Conservation (phyloP, 2,329 filamentous ascomycete genomes). For the Ascochyta koolunga region DNA sequence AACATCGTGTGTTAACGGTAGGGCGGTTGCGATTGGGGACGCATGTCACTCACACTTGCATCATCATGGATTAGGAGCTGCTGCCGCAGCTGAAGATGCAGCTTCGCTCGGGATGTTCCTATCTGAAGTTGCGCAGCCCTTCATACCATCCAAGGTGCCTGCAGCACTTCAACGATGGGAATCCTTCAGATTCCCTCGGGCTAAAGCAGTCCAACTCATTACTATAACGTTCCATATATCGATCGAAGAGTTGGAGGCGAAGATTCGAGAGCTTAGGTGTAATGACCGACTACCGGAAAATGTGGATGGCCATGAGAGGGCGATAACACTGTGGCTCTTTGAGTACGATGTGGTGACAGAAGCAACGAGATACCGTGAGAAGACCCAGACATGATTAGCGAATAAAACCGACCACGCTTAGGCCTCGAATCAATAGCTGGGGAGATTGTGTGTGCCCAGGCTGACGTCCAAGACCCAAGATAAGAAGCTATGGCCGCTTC, state of each 20-base stretch:
- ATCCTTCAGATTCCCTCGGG: conserved; percentile 1
- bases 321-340: conserved; percentile 1
- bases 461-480: not conserved
- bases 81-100: conserved; percentile 7
- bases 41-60: conserved; percentile 9
- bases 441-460: conserved; percentile 1
- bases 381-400: not conserved
- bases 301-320: conserved; percentile 2
- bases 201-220: conserved; percentile 4
- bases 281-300: not conserved
- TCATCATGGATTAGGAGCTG: conserved; percentile 8
- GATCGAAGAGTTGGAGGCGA: not conserved
- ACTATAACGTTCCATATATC: conserved; percentile 3
- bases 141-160: not conserved
- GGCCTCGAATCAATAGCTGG: not conserved
- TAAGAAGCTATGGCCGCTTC: conserved; percentile 7
- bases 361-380: not conserved
- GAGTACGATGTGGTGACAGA: conserved; percentile 1
- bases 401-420: not conserved
- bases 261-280: not conserved
- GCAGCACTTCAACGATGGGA: not conserved
- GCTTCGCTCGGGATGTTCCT: conserved; percentile 2
- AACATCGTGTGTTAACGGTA: conserved; percentile 3
- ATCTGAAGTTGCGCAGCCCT: not conserved
- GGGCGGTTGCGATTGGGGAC: conserved; percentile 5